A percentile compares a stretch with the other conserved stretches of the same genome.
Evolutionary conservation across 1,284 basidiomycete genomes (phyloP).

Genomic region (Leccinum olivaceoglutinosum): DNA sequence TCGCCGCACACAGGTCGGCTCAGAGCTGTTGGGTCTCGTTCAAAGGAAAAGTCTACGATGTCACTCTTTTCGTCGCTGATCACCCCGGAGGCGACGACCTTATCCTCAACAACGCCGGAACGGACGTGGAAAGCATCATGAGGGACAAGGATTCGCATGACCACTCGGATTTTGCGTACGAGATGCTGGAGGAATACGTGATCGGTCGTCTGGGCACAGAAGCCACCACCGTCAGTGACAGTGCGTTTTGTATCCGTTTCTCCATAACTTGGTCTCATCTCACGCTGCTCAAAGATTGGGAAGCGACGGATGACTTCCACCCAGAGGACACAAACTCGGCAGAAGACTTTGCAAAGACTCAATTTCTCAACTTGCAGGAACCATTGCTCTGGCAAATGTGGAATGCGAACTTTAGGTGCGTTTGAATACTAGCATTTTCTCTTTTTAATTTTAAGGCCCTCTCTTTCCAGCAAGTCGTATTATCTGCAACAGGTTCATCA

Average conservation of each 20-base stretch:
- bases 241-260: slow-evolving; percentile 38
- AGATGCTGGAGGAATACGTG: slow-evolving; percentile 84
- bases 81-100: slow-evolving; percentile 87
- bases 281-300: slow-evolving; percentile 58
- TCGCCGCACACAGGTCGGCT: slow-evolving; percentile 50
- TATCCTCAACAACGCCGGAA: slow-evolving; percentile 76
- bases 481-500: slow-evolving; percentile 97
- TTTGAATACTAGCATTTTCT: not conserved
- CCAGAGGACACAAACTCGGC: slow-evolving; percentile 81
- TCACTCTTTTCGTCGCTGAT: slow-evolving; percentile 69
- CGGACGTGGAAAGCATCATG: slow-evolving; percentile 83
- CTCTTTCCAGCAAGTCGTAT: slow-evolving; percentile 73
- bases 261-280: slow-evolving; percentile 2
- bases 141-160: slow-evolving; percentile 80
- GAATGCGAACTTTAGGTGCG: slow-evolving; percentile 72
- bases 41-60: slow-evolving; percentile 75
- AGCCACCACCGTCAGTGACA: slow-evolving; percentile 74
- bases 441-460: not conserved
- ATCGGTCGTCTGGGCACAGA: slow-evolving; percentile 77
- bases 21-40: slow-evolving; percentile 73
- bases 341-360: slow-evolving; percentile 80
- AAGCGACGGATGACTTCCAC: slow-evolving; percentile 81
- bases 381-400: slow-evolving; percentile 86
- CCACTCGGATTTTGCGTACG: slow-evolving; percentile 91
- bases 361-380: slow-evolving; percentile 89